These are phyloP conservation scores for Arabidopsis lyrata DNA, from an alignment of 441 rosid genomes.

Conservation along the genomic window DNA sequence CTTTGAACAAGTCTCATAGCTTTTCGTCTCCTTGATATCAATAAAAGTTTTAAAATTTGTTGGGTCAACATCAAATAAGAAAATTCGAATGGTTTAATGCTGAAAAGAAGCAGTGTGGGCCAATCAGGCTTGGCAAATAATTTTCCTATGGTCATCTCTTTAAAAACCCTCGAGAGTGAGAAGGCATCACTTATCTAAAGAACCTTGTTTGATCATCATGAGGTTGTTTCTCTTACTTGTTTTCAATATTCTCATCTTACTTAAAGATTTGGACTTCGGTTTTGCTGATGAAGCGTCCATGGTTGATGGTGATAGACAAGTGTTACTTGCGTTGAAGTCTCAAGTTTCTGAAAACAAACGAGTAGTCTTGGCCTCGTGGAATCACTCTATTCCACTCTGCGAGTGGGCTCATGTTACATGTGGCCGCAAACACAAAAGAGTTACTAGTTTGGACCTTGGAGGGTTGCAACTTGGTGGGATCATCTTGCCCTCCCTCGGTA, in stretches of 20 bases:
- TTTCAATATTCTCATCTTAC: slow-evolving; percentile 1
- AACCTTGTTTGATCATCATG: slow-evolving; percentile 22
- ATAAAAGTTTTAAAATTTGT: not conserved
- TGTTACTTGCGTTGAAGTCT: slow-evolving; percentile 32
- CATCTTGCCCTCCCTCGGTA: slow-evolving; percentile 32
- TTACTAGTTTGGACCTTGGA: slow-evolving; percentile 22
- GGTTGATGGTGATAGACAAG: slow-evolving; percentile 4
- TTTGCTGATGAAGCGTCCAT: not conserved
- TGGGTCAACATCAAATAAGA: not conserved
- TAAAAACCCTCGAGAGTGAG: not conserved
- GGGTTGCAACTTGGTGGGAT: slow-evolving; percentile 19
- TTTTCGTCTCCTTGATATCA: not conserved
- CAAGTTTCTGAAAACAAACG: slow-evolving; percentile 11
- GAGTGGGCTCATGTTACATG: slow-evolving; percentile 35
- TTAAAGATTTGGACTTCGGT: not conserved
- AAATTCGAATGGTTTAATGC: not conserved
- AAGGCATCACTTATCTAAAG: not conserved
- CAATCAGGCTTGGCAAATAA: not conserved
- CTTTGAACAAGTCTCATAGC: not conserved
- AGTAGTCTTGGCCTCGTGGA: slow-evolving; percentile 28
- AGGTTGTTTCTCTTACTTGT: slow-evolving; percentile 16
- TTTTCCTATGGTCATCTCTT: not conserved
- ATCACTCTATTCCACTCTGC: slow-evolving; percentile 17
- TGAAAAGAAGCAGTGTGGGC: not conserved
- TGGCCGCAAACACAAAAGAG: slow-evolving; percentile 24